phyloP scores from a whole-genome alignment of 176 grass and related monocot genomes.

The Puccinellia tenuiflora region DNA sequence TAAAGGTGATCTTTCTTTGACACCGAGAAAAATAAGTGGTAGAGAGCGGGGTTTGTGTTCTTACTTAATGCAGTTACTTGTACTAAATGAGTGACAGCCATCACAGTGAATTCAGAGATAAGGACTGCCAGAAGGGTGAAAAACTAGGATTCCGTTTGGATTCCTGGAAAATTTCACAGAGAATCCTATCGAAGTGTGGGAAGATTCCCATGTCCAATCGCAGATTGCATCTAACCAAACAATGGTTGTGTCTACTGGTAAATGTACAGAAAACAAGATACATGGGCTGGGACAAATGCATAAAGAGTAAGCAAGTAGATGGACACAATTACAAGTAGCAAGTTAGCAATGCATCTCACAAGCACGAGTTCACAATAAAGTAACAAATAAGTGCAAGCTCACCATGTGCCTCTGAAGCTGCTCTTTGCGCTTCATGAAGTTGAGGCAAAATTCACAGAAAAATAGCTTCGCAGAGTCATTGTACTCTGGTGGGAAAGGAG shows the following conservation, averaged over 20 bases:
- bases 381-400: conserved; percentile 29
- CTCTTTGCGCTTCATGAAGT: conserved; percentile 99
- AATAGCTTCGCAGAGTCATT: conserved; percentile 89
- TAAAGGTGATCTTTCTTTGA: not conserved
- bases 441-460: conserved; percentile 99
- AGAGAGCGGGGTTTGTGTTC: not conserved
- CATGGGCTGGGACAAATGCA: not conserved
- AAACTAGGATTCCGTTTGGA: not conserved
- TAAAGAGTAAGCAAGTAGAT: not conserved
- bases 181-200: not conserved
- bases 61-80: not conserved
- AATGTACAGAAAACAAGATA: not conserved
- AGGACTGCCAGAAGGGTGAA: not conserved
- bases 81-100: not conserved
- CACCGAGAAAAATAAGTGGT: not conserved
- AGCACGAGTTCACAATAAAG: not conserved
- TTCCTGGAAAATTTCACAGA: not conserved
- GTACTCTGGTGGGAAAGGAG: conserved; percentile 95
- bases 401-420: conserved; percentile 99
- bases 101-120: not conserved
- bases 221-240: not conserved
- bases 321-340: not conserved
- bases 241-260: not conserved
- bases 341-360: conserved; percentile 1
- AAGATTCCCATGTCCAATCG: not conserved